Conservation (phyloP, 2,329 filamentous ascomycete species). For the Penicillium paneum region DNA sequence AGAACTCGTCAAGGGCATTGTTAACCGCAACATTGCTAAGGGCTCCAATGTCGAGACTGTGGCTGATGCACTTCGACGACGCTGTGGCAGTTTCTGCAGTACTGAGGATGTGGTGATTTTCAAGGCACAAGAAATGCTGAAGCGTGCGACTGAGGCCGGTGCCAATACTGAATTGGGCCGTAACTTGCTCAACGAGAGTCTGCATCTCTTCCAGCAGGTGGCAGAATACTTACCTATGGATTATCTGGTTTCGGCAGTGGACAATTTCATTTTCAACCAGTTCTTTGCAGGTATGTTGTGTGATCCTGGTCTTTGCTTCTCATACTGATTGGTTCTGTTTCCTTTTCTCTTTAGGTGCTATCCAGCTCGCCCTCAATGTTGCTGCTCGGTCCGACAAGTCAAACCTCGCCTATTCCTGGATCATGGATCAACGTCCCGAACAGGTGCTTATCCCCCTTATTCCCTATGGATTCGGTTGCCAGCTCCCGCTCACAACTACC, state of each 20-base stretch:
- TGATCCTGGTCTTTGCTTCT: constrained; percentile 12
- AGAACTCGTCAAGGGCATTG: constrained; percentile 92
- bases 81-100: constrained; percentile 96
- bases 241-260: constrained; percentile 73
- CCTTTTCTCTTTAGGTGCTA: constrained; percentile 57
- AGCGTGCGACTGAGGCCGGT: constrained; percentile 77
- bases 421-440: constrained; percentile 74
- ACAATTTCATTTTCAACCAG: constrained; percentile 74
- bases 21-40: constrained; percentile 95
- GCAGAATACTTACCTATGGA: constrained; percentile 76
- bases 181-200: constrained; percentile 79
- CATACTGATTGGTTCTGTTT: background rate
- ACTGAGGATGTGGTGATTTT: constrained; percentile 97
- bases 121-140: constrained; percentile 93
- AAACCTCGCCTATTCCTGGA: constrained; percentile 79
- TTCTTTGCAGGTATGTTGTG: constrained; percentile 71
- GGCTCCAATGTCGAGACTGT: constrained; percentile 97
- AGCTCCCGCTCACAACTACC: constrained; percentile 13
- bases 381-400: constrained; percentile 82
- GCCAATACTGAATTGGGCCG: constrained; percentile 72
- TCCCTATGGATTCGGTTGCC: constrained; percentile 1
- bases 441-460: constrained; percentile 39
- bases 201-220: constrained; percentile 84
- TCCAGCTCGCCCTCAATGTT: constrained; percentile 79
- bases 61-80: constrained; percentile 83